Conservation (phyloP, 108 stramenopile genomes). For the Pseudonitzschia multiseries region DNA sequence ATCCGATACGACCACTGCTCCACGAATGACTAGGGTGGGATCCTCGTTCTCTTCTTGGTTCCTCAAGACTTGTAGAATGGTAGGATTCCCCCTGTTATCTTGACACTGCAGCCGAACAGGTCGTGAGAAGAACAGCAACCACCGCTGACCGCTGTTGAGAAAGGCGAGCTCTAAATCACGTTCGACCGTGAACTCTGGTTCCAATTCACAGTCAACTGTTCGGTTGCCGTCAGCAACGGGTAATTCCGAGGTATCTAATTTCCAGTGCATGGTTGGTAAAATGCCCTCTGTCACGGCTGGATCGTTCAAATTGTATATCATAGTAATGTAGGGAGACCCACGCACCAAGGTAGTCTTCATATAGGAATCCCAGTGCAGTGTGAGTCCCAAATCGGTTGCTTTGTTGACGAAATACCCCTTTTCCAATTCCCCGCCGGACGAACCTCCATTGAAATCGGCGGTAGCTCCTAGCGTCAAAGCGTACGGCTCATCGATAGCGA, state of each 20-base stretch:
- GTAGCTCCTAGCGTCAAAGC: constrained; percentile 74
- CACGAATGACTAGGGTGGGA: constrained; percentile 22
- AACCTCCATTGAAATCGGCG: neutral
- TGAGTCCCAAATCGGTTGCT: constrained; percentile 50
- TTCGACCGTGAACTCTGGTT: constrained; percentile 40
- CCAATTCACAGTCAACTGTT: constrained; percentile 19
- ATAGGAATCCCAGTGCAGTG: constrained; percentile 49
- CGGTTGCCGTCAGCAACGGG: constrained; percentile 31
- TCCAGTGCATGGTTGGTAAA: constrained; percentile 50
- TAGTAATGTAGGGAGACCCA: constrained; percentile 88
- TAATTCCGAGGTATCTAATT: constrained; percentile 10
- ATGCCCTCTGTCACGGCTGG: neutral
- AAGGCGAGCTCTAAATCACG: constrained; percentile 64
- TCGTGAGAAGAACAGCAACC: constrained; percentile 85
- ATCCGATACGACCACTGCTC: constrained; percentile 25
- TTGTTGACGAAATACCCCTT: constrained; percentile 29
- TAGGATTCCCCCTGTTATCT: constrained; percentile 28
- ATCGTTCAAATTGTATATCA: constrained; percentile 41
- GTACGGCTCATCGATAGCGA: constrained; percentile 50
- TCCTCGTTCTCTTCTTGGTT: constrained; percentile 2
- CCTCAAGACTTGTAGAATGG: constrained; percentile 36
- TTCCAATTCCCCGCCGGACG: neutral
- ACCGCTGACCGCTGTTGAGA: constrained; percentile 64
- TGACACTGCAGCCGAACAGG: constrained; percentile 61
- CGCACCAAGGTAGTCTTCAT: constrained; percentile 58